Conservation (phyloP, 495 filamentous ascomycete genomes). For the Sordaria brevicollis region DNA sequence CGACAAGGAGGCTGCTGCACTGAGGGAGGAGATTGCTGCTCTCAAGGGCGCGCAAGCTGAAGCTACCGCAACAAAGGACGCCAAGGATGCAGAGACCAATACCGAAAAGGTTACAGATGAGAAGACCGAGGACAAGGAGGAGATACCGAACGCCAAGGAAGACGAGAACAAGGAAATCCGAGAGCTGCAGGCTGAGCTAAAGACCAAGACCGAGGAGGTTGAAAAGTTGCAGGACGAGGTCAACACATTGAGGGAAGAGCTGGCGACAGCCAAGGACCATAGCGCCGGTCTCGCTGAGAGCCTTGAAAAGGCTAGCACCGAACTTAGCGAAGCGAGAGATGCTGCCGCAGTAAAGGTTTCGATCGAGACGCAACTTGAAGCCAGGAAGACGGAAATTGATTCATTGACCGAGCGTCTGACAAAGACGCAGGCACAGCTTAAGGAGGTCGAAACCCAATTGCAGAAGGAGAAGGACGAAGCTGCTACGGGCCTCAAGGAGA, state of each 20-base stretch:
- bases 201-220: slow-evolving; percentile 34
- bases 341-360: slow-evolving; percentile 43
- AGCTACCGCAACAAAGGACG: slow-evolving; percentile 12
- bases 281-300: slow-evolving; percentile 54
- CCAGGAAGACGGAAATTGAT: slow-evolving; percentile 34
- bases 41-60: slow-evolving; percentile 22
- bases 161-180: slow-evolving; percentile 52
- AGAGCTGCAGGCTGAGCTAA: slow-evolving; percentile 51
- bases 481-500: slow-evolving; percentile 26
- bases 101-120: background rate
- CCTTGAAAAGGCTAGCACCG: slow-evolving; percentile 48
- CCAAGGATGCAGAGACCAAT: background rate
- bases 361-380: slow-evolving; percentile 37
- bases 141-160: slow-evolving; percentile 28
- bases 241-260: slow-evolving; percentile 25
- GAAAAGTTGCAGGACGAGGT: slow-evolving; percentile 27
- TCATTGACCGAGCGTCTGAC: slow-evolving; percentile 43
- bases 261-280: slow-evolving; percentile 48
- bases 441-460: slow-evolving; percentile 44
- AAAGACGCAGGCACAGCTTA: slow-evolving; percentile 36
- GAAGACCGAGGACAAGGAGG: background rate
- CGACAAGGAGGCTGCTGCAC: slow-evolving; percentile 49
- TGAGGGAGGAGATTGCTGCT: slow-evolving; percentile 32
- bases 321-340: slow-evolving; percentile 49
- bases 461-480: slow-evolving; percentile 32